These are phyloP conservation scores for Ophiostoma australiae DNA, from an alignment of 2,329 filamentous ascomycete species.

Conservation along the genomic window DNA sequence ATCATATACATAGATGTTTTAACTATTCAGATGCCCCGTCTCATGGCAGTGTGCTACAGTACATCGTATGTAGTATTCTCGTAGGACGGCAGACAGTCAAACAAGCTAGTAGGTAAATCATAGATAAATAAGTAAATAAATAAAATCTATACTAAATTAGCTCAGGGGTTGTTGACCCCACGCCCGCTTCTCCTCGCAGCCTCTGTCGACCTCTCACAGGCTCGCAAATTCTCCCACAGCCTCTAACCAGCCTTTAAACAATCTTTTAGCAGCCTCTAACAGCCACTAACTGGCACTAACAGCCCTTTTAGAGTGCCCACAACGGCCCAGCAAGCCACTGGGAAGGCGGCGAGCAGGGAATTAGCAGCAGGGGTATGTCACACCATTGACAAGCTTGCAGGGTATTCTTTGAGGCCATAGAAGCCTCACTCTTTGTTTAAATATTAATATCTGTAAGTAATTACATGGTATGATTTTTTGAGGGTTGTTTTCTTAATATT, in stretches of 20 bases:
- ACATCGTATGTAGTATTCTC: background rate
- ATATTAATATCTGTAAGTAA: too few relatives aligned
- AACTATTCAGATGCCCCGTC: too few relatives aligned
- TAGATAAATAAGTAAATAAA: background rate
- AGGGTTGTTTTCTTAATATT: too few relatives aligned
- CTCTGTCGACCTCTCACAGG: background rate
- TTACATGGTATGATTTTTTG: too few relatives aligned
- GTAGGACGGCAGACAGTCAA: too few relatives aligned
- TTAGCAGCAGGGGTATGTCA: slow-evolving; percentile 3
- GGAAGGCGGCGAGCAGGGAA: background rate
- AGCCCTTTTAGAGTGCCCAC: slow-evolving; percentile 8
- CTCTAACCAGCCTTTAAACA: background rate
- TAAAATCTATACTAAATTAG: background rate
- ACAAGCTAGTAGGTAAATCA: background rate
- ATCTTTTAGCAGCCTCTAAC: background rate
- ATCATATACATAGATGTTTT: too few relatives aligned
- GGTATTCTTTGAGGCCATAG: background rate
- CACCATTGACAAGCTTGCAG: slow-evolving; percentile 13
- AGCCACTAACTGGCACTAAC: background rate
- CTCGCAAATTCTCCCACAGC: background rate
- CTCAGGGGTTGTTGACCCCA: slow-evolving; percentile 10
- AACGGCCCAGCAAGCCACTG: slow-evolving; percentile 9
- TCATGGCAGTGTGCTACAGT: too few relatives aligned
- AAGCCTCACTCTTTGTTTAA: background rate
- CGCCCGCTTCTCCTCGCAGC: slow-evolving; percentile 8